Conservation (phyloP, 805 yeast genomes). For the Barnettozyma wickerhamii region DNA sequence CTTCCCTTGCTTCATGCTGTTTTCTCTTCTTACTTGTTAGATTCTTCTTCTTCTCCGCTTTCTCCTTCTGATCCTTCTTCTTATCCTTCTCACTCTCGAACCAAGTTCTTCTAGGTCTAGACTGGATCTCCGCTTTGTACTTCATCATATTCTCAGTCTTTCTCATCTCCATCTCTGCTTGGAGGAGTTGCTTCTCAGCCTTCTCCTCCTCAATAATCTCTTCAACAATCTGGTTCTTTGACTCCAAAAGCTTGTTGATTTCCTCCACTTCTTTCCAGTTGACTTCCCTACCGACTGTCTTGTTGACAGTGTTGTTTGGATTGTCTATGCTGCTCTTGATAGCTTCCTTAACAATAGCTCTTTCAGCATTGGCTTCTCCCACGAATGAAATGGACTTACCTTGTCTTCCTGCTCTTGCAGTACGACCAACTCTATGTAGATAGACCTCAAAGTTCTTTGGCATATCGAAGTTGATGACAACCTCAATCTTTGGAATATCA, state of each 20-base stretch:
- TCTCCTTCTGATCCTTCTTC: constrained; percentile 30
- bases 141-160: constrained; percentile 82
- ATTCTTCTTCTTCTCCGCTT: constrained; percentile 22
- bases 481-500: constrained; percentile 96
- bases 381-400: constrained; percentile 93
- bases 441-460: constrained; percentile 90
- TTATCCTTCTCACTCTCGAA: constrained; percentile 58
- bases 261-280: constrained; percentile 83
- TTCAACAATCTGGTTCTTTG: constrained; percentile 55
- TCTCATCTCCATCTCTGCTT: constrained; percentile 86
- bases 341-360: constrained; percentile 88
- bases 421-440: constrained; percentile 97
- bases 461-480: constrained; percentile 93
- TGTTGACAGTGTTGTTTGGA: constrained; percentile 36
- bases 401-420: constrained; percentile 98
- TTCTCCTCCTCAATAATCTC: constrained; percentile 87
- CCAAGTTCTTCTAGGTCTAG: constrained; percentile 97
- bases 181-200: constrained; percentile 76
- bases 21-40: constrained; percentile 67
- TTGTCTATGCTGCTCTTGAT: constrained; percentile 59
- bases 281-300: constrained; percentile 86
- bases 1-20: constrained; percentile 60
- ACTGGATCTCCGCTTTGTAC: constrained; percentile 74
- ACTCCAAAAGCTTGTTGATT: constrained; percentile 55
- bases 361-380: constrained; percentile 84